Base-by-base conservation (phyloP, 768 basidiomycete genomes). In the Xerocomellus intermedius region DNA sequence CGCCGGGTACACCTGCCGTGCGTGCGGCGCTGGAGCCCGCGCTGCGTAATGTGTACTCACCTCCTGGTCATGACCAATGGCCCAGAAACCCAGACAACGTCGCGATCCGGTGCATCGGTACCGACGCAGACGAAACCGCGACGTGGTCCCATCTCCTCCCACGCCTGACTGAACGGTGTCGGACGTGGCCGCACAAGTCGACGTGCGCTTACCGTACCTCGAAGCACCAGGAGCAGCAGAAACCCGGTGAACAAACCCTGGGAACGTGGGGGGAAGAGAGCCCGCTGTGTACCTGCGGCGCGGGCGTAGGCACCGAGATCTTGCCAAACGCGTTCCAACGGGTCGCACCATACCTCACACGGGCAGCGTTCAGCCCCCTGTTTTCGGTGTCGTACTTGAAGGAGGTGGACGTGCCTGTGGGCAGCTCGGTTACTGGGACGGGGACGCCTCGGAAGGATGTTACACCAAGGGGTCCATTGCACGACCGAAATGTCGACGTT, bases 111-210 rank as follows among this genome's bases (percentile, higher is more conserved):
- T 39, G 13, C 47, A 54, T 58, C 8, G 9, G 3, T 16, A 66
- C 66, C 1, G 51, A 59, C 8, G 47, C 51, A 12, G 51, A 64
- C 38, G 64, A 68, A 39, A 47, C 61, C 7, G 55, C 48, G 19
- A 73, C 72, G 1, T 85, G 82, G 83, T 77, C 75, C 57, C 74
- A 77, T 45, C 73, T 84, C 33, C 65, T 85, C 3, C 82, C 82
- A 8, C 73, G 71, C 5, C 62, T 82, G 42, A 78, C 73, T 0
- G 84, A 86, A 61, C 77, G 80, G 16, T 83, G 82, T 55, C 77
- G 82, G 30, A 73, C 69, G 2, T 84, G 82, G 82, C 54, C 68
- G 6, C 84, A 85, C 82, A 81, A 61, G 24, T 43, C 28, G 66
- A 63, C 24, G 59, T 81, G 16, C 62, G 67, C n/a, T 1, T 59